Evolutionary conservation across 2,329 filamentous ascomycete species (phyloP).

Genomic region (Bipolaris sorokiniana): DNA sequence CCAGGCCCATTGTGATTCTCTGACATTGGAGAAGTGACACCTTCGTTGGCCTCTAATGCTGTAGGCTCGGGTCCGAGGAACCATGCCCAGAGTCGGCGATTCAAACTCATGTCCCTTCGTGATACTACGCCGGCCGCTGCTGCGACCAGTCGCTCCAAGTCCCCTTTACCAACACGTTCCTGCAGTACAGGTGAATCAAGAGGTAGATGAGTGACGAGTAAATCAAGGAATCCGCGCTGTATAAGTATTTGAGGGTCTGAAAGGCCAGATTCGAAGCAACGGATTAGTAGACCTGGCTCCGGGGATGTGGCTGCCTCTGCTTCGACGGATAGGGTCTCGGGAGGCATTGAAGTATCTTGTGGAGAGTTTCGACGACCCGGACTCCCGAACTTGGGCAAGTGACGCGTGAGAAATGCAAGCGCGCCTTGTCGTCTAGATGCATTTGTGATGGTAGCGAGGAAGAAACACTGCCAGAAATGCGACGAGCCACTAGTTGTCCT

Average conservation of each 20-base stretch:
- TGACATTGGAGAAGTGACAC: constrained; percentile 49
- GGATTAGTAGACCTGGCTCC: constrained; percentile 86
- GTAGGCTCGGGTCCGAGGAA: constrained; percentile 79
- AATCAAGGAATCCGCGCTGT: constrained; percentile 90
- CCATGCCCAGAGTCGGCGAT: constrained; percentile 95
- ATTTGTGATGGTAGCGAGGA: constrained; percentile 90
- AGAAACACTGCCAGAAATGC: constrained; percentile 99
- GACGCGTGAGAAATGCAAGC: constrained; percentile 81
- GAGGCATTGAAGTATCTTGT: constrained; percentile 18
- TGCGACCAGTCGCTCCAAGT: constrained; percentile 80
- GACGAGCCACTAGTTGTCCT: constrained; percentile 65
- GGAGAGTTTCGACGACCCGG: constrained; percentile 22
- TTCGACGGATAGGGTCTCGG: constrained; percentile 52
- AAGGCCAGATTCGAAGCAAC: constrained; percentile 90
- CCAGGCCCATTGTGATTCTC: constrained; percentile 57
- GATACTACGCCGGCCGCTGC: constrained; percentile 87
- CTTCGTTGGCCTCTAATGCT: constrained; percentile 45
- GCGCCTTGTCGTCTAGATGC: constrained; percentile 83
- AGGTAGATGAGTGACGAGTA: constrained; percentile 88
- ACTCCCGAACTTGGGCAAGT: constrained; percentile 72
- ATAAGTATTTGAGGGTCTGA: constrained; percentile 87
- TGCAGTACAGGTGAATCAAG: constrained; percentile 83
- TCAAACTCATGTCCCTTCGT: constrained; percentile 94
- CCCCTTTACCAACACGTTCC: constrained; percentile 70
- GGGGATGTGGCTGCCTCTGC: constrained; percentile 79